Conservation (phyloP, 345 rosid species). For the Eutrema yunnanense region DNA sequence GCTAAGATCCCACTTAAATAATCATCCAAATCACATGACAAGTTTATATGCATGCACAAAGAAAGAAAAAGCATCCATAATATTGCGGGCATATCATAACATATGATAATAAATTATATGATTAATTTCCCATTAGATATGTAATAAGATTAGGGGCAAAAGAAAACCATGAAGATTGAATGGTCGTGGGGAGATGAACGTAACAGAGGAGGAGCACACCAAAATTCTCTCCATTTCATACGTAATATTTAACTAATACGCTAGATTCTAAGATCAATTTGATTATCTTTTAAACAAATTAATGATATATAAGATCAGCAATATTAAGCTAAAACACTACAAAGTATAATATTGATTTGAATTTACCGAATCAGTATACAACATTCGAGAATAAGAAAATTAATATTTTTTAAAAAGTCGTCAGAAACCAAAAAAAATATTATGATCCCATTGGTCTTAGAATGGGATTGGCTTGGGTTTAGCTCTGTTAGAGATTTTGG, state of each 20-base stretch:
- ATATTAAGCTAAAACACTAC: not conserved
- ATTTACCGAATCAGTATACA: not conserved
- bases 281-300: not conserved
- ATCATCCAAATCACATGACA: conserved; percentile 1
- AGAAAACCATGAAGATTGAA: not conserved
- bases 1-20: not conserved
- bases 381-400: not conserved
- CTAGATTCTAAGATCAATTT: not conserved
- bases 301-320: not conserved
- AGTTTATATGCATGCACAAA: not conserved
- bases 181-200: not conserved
- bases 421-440: not conserved
- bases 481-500: too few species aligned
- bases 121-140: not conserved
- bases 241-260: not conserved
- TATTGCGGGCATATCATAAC: not conserved
- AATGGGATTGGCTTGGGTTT: too few species aligned
- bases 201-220: not conserved
- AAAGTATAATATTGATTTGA: not conserved
- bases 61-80: not conserved
- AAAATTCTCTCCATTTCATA: too few species aligned
- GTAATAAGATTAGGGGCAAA: not conserved
- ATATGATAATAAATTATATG: not conserved
- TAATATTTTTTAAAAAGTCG: not conserved
- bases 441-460: too few species aligned